Evolutionary conservation across 768 basidiomycete species (phyloP).

Genomic region (Chalciporus sphaerocephalus): DNA sequence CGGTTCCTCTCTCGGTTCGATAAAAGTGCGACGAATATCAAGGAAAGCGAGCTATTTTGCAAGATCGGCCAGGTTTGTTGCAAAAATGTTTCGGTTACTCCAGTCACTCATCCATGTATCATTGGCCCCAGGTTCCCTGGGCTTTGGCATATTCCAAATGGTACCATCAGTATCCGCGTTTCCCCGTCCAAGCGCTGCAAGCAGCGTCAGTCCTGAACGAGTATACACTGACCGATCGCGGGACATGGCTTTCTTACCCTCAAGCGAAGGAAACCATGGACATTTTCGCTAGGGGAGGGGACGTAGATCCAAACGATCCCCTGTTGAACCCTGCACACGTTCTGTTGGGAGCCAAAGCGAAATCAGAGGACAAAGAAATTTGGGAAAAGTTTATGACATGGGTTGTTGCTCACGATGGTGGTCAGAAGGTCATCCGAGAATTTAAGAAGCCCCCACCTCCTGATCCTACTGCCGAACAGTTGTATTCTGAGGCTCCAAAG

Average conservation of each 20-base stretch:
- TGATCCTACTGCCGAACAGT: constrained; percentile 17
- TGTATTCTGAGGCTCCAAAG: constrained; percentile 33
- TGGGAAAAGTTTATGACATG: constrained; percentile 42
- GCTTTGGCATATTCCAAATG: constrained; percentile 47
- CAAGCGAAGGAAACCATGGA: constrained; percentile 30
- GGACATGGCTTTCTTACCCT: constrained; percentile 45
- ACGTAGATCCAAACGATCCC: constrained; percentile 35
- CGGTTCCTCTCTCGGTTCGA: constrained; percentile 55
- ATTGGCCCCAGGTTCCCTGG: constrained; percentile 47
- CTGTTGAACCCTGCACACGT: constrained; percentile 49
- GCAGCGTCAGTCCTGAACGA: constrained; percentile 46
- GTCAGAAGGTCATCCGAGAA: constrained; percentile 39
- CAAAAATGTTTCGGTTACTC: neutral
- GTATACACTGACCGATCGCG: constrained; percentile 52
- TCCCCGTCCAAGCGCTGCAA: constrained; percentile 45
- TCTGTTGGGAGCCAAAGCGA: constrained; percentile 33
- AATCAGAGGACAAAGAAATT: constrained; percentile 25
- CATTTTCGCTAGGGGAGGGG: constrained; percentile 41
- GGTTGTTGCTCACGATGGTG: constrained; percentile 38
- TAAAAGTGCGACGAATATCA: constrained; percentile 58
- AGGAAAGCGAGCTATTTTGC: constrained; percentile 47
- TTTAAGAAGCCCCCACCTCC: constrained; percentile 31
- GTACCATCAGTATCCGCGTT: constrained; percentile 57
- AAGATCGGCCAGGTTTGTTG: constrained; percentile 43
- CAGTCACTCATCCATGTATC: neutral